These are phyloP conservation scores for Saxophila tyrrhenica DNA, from an alignment of 495 filamentous ascomycete species.

Conservation along the genomic window DNA sequence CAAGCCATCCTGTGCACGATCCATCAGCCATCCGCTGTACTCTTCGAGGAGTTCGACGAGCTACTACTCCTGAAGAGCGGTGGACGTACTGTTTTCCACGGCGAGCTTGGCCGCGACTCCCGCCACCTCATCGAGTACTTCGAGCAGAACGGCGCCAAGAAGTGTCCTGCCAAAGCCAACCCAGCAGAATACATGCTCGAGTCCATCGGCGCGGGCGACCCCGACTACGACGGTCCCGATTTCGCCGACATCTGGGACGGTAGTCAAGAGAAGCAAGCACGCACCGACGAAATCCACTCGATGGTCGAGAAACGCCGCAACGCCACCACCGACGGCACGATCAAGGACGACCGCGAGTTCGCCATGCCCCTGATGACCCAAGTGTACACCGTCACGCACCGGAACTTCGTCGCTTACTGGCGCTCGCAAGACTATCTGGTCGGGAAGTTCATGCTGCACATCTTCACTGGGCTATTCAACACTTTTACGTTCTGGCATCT, in stretches of 20 bases:
- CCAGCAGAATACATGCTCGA: conserved; percentile 64
- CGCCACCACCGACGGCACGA: conserved; percentile 21
- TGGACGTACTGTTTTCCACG: conserved; percentile 64
- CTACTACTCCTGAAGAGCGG: conserved; percentile 57
- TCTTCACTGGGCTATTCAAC: conserved; percentile 54
- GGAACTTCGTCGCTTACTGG: conserved; percentile 86
- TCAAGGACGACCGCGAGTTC: conserved; percentile 29
- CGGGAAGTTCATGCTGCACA: conserved; percentile 50
- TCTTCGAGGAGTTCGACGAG: conserved; percentile 66
- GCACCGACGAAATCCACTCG: conserved; percentile 55
- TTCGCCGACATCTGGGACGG: conserved; percentile 74
- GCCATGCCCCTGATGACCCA: conserved; percentile 41
- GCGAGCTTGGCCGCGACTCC: conserved; percentile 46
- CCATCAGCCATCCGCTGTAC: conserved; percentile 60
- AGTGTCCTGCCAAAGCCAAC: conserved; percentile 46
- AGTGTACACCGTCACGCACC: conserved; percentile 40
- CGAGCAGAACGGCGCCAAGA: conserved; percentile 43
- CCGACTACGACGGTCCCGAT: conserved; percentile 59
- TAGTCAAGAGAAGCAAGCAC: conserved; percentile 53
- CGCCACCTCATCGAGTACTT: conserved; percentile 50
- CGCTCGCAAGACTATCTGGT: conserved; percentile 79
- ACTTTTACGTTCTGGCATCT: conserved; percentile 80
- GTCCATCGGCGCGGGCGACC: conserved; percentile 63
- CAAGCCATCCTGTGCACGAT: conserved; percentile 67
- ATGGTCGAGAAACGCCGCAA: conserved; percentile 48